These are phyloP conservation scores for Cladosporium cucumerinum DNA, from an alignment of 2,329 filamentous ascomycete genomes.

Conservation along the genomic window DNA sequence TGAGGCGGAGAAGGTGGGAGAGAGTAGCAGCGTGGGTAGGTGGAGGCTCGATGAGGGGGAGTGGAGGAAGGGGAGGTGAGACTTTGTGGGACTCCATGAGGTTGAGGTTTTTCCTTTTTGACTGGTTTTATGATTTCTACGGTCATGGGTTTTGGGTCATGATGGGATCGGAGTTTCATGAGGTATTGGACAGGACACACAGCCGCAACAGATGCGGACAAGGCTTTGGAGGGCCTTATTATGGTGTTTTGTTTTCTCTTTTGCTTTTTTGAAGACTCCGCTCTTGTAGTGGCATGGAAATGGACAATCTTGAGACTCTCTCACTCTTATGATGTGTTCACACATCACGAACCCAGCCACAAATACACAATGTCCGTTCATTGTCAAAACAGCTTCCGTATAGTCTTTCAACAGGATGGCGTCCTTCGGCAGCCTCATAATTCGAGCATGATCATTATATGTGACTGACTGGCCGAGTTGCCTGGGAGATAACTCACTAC, in stretches of 20 bases:
- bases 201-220: background rate
- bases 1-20: conserved; percentile 1
- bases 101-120: background rate
- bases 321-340: background rate
- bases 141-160: background rate
- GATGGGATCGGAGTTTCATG: background rate
- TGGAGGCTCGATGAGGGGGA: conserved; percentile 13
- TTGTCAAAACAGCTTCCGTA: too few species aligned
- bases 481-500: too few species aligned
- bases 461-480: too few species aligned
- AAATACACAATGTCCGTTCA: too few species aligned
- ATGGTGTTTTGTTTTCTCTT: background rate
- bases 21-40: background rate
- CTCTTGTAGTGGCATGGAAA: background rate
- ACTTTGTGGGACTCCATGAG: too few species aligned
- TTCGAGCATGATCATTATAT: too few species aligned
- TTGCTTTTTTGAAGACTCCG: background rate
- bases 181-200: background rate
- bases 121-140: background rate
- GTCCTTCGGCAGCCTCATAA: too few species aligned
- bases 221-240: background rate
- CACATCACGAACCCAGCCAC: too few species aligned
- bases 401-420: too few species aligned
- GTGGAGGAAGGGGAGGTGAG: conserved; percentile 3
- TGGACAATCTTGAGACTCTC: background rate